Evolutionary conservation across 2,329 filamentous ascomycete species (phyloP).

Genomic region (Talaromyces piceae): DNA sequence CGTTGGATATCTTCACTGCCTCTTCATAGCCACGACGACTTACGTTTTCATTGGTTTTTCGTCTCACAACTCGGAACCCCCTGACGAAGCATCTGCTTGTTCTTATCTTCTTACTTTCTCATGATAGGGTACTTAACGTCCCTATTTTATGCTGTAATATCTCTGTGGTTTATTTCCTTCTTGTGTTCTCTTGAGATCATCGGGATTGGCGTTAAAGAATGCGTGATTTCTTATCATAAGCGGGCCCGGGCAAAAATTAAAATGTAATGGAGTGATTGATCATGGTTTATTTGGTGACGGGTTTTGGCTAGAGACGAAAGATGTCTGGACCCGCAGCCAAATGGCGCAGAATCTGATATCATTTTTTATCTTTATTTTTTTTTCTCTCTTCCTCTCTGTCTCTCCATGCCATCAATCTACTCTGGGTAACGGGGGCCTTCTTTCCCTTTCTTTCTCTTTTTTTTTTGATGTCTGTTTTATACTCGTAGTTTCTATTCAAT

Average conservation of each 20-base stretch:
- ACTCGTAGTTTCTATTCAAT: no score
- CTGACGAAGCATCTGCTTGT: background rate
- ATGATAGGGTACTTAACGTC: background rate
- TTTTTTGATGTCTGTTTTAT: background rate
- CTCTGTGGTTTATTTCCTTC: background rate
- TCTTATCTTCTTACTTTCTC: background rate
- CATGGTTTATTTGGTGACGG: background rate
- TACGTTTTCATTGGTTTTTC: background rate
- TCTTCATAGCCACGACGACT: background rate
- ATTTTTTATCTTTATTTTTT: background rate
- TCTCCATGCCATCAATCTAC: background rate
- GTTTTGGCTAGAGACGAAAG: background rate
- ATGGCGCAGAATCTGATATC: background rate
- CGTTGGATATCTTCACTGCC: background rate
- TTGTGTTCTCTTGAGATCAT: background rate
- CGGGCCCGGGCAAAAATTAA: background rate
- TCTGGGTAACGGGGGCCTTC: background rate
- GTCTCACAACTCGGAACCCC: no score
- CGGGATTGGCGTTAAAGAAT: background rate
- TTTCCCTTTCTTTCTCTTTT: background rate
- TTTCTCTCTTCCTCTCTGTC: background rate
- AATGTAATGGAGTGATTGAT: background rate
- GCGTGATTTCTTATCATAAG: background rate
- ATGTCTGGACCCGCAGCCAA: background rate
- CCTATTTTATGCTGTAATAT: constrained; percentile 1